These are phyloP conservation scores for Trametes villosa DNA, from an alignment of 768 basidiomycete genomes.

Conservation along the genomic window DNA sequence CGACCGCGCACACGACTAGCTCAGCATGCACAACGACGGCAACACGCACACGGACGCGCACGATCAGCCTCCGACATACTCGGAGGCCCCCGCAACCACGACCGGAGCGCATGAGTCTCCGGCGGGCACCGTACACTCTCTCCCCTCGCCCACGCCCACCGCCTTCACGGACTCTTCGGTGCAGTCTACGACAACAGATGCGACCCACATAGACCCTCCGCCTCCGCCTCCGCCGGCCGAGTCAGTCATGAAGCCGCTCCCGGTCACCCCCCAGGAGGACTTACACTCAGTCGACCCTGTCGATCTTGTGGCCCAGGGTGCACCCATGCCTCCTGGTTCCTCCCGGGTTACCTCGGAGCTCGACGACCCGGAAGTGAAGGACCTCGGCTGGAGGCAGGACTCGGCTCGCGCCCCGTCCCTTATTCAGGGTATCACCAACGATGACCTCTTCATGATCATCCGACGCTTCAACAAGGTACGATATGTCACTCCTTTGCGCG, in stretches of 20 bases:
- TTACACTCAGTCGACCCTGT: slow-evolving; percentile 4
- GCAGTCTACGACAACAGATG: neutral
- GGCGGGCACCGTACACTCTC: too few species aligned
- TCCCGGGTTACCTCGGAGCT: slow-evolving; percentile 22
- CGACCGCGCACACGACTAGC: neutral
- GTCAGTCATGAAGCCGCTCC: slow-evolving; percentile 17
- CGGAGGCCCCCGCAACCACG: neutral
- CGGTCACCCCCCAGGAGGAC: slow-evolving; percentile 5
- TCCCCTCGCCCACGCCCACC: slow-evolving; percentile 4
- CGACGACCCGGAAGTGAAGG: slow-evolving; percentile 34
- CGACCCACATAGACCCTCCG: neutral
- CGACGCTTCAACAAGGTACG: slow-evolving; percentile 47
- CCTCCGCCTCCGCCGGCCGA: slow-evolving; percentile 4
- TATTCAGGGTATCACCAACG: slow-evolving; percentile 42
- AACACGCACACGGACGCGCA: neutral
- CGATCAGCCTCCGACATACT: neutral
- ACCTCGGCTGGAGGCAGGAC: slow-evolving; percentile 31
- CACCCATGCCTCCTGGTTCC: slow-evolving; percentile 2
- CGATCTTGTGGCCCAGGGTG: slow-evolving; percentile 6
- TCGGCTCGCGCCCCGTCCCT: slow-evolving; percentile 33
- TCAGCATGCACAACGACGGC: neutral
- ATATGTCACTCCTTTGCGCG: neutral
- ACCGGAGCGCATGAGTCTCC: too few species aligned
- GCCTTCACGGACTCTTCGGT: slow-evolving; percentile 3
- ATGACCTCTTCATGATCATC: slow-evolving; percentile 44